These are phyloP conservation scores for Penicillium sp. DNA, from an alignment of 2,329 filamentous ascomycete species.

Conservation along the genomic window DNA sequence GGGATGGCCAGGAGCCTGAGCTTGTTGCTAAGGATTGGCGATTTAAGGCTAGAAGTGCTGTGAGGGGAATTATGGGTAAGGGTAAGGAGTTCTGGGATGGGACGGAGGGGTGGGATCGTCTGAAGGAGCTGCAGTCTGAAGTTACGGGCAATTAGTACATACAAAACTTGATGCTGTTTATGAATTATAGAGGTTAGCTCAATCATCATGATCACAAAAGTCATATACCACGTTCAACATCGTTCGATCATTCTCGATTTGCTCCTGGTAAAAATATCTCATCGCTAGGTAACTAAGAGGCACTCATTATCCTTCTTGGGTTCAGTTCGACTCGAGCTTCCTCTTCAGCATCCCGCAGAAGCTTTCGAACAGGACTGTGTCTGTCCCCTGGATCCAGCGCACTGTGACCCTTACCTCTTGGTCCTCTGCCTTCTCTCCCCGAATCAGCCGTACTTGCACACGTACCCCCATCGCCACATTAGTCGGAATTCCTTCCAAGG, in stretches of 20 bases:
- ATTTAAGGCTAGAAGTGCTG: constrained; percentile 79
- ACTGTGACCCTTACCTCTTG: constrained; percentile 51
- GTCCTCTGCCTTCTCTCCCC: constrained; percentile 25
- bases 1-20: constrained; percentile 47
- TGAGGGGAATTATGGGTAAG: constrained; percentile 77
- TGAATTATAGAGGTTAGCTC: constrained; percentile 2
- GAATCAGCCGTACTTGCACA: constrained; percentile 46
- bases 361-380: constrained; percentile 75
- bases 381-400: constrained; percentile 72
- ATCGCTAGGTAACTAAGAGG: too few species aligned
- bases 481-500: constrained; percentile 31
- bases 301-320: neutral
- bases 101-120: constrained; percentile 43
- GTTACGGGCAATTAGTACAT: constrained; percentile 31
- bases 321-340: constrained; percentile 35
- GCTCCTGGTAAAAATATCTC: neutral
- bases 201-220: neutral
- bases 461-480: constrained; percentile 57
- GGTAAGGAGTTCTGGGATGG: constrained; percentile 81
- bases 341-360: constrained; percentile 75
- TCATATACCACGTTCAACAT: constrained; percentile 5
- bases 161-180: constrained; percentile 7
- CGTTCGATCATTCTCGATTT: neutral
- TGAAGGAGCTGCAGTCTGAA: constrained; percentile 41
- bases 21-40: constrained; percentile 76